A percentile compares a stretch with the other conserved stretches of the same genome.
These are phyloP conservation scores for Umbelopsis ramanniana DNA, from an alignment of 192 early-diverging fungal genomes.

Conservation along the genomic window DNA sequence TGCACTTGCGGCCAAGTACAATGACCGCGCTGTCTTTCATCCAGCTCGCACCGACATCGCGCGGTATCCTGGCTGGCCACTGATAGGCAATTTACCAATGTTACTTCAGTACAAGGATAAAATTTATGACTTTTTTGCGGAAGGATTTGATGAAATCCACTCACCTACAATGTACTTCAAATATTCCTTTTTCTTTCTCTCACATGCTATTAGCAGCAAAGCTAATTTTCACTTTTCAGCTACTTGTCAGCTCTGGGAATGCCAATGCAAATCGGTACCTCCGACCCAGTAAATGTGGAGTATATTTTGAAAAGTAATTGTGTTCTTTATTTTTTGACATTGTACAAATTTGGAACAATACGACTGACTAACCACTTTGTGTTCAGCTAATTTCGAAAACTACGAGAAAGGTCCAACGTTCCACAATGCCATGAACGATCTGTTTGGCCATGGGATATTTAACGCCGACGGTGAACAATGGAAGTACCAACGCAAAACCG, in stretches of 20 bases:
- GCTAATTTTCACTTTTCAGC: not conserved
- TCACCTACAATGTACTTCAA: constrained; percentile 23
- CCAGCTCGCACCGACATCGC: constrained; percentile 27
- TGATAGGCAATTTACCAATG: constrained; percentile 31
- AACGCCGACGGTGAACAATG: constrained; percentile 73
- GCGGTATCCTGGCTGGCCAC: constrained; percentile 28
- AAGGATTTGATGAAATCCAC: constrained; percentile 15
- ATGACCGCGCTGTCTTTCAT: constrained; percentile 40
- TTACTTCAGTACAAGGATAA: constrained; percentile 30
- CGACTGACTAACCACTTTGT: not conserved
- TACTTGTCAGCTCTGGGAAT: constrained; percentile 38
- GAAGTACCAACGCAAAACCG: constrained; percentile 62
- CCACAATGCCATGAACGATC: constrained; percentile 48
- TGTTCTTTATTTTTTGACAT: not conserved
- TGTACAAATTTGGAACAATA: not conserved
- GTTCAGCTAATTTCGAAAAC: constrained; percentile 42
- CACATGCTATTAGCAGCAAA: no score
- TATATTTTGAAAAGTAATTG: constrained; percentile 44
- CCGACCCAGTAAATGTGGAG: constrained; percentile 42
- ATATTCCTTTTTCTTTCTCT: no score
- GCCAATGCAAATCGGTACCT: constrained; percentile 37
- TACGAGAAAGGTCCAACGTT: constrained; percentile 54
- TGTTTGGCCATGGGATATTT: constrained; percentile 75
- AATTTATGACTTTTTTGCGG: constrained; percentile 30
- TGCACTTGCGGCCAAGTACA: constrained; percentile 27